These are phyloP conservation scores for Neostapfia colusana DNA, from an alignment of 176 grass and related monocot genomes.

Conservation along the genomic window DNA sequence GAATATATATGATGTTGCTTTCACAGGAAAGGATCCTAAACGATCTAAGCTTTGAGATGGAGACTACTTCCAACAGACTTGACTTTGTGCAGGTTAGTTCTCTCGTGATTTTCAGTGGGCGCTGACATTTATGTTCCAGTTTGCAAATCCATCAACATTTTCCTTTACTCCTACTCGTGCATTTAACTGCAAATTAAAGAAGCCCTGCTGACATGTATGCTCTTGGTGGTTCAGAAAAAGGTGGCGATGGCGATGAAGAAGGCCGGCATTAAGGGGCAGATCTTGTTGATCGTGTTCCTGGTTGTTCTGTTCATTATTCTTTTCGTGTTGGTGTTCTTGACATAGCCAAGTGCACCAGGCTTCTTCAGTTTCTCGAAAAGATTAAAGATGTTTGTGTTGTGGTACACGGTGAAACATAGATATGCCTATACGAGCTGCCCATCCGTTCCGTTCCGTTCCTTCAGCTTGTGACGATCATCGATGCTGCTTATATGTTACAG, in stretches of 20 bases:
- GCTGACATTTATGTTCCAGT: neutral
- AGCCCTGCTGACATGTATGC: neutral
- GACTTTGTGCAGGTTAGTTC: slow-evolving; percentile 78
- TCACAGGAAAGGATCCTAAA: slow-evolving; percentile 90
- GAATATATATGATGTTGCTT: neutral
- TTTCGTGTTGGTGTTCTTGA: slow-evolving; percentile 85
- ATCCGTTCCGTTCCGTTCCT: neutral
- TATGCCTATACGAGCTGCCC: neutral
- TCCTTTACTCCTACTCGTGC: neutral
- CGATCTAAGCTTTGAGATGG: slow-evolving; percentile 83
- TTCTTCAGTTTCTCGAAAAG: neutral
- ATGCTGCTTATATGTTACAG: neutral
- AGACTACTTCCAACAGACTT: slow-evolving; percentile 92
- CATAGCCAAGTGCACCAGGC: slow-evolving; percentile 23
- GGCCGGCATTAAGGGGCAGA: slow-evolving; percentile 82
- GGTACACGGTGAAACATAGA: slow-evolving; percentile 13
- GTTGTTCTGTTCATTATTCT: slow-evolving; percentile 85
- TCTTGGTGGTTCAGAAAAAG: slow-evolving; percentile 62
- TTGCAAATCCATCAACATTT: neutral
- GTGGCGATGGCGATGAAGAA: slow-evolving; percentile 95
- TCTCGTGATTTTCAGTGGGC: neutral
- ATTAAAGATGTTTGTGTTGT: neutral
- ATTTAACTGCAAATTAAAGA: neutral
- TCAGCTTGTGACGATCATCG: neutral
- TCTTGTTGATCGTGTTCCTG: slow-evolving; percentile 82